Base-by-base conservation (phyloP, 495 filamentous ascomycete genomes). In the Penicillium diatomitis region DNA sequence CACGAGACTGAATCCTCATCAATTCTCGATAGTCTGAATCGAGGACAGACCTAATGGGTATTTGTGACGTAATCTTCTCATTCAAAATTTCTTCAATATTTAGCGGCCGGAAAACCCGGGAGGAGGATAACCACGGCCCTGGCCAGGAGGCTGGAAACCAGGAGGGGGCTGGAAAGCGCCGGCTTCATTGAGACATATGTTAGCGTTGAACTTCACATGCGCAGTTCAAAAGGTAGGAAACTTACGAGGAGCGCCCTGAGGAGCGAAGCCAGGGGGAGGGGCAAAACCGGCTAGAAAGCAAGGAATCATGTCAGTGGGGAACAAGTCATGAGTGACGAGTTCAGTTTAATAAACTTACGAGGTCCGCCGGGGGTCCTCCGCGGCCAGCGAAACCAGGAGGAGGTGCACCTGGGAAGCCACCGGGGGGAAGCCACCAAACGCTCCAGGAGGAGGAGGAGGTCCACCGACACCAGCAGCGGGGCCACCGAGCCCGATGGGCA, bases 391-490 rank as follows among this genome's bases (percentile, higher is more conserved):
- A 95, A 28, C 86, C 85, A 50, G 84, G 84, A 40, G 84, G 80
- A n/a, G 79, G 73, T 12, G 73, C 77, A 45, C 82, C 82, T 29
- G 80, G 79, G 62, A 87, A 86, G 37, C 79, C 79, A 49, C 80
- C 82, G 53, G 81, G 81, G 80, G 76, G 51, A 85, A 76, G 45
- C 74, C 77, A 20, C 71, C 73, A 49, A 77, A 75, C 44, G 75
- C 73, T 35, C 74, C 75, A 12, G 76, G 83, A 34, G 89, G 87
- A 31, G 80, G 78, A 2, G 20, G 20, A 32, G 82, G 82, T 47
- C 86, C 88, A 56, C 88, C 91, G 64, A 95, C 84, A 61, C 90
- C 90, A 56, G 87, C 85, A 66, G 87, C 88, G 44, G 92, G 92
- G 10, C 94, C 92, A 63, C 85, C 87, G 57, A 94, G 80, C 54